These are phyloP conservation scores for Magnaporthales sp. DNA, from an alignment of 2,329 filamentous ascomycete species.

Conservation along the genomic window DNA sequence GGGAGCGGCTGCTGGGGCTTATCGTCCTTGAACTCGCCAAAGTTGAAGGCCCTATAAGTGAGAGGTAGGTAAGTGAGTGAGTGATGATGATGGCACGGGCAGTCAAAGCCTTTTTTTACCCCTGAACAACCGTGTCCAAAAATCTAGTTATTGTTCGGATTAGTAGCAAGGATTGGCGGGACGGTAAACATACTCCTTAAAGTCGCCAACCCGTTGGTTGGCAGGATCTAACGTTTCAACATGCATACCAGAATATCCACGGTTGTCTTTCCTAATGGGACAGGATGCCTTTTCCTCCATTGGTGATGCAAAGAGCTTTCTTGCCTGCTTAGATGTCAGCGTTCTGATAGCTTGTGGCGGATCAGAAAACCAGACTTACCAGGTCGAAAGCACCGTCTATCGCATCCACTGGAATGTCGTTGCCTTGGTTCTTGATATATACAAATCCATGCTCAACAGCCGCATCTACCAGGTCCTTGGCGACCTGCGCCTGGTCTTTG, in stretches of 20 bases:
- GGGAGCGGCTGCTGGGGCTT: conserved; percentile 74
- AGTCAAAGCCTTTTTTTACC: not conserved
- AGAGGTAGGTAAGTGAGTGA: not conserved
- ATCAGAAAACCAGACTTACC: conserved; percentile 32
- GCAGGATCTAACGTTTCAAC: conserved; percentile 80
- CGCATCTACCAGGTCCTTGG: conserved; percentile 67
- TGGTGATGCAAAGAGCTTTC: conserved; percentile 63
- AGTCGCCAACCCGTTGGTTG: conserved; percentile 57
- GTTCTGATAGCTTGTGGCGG: conserved; percentile 8
- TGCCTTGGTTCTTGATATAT: conserved; percentile 70
- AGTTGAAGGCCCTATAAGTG: conserved; percentile 73
- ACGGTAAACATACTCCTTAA: conserved; percentile 4
- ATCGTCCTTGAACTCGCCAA: conserved; percentile 64
- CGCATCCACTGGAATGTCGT: conserved; percentile 55
- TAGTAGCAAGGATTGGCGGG: not conserved
- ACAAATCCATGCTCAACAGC: conserved; percentile 81
- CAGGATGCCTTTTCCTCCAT: conserved; percentile 64
- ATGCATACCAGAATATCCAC: conserved; percentile 84
- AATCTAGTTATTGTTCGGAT: not conserved
- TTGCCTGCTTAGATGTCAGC: conserved; percentile 36
- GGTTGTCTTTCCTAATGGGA: conserved; percentile 71
- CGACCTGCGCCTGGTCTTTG: conserved; percentile 42
- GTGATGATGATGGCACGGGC: not conserved
- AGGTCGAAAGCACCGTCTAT: conserved; percentile 67
- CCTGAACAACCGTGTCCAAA: too few species aligned